Evolutionary conservation across 331 rosid genomes (phyloP).

Genomic region (Acacia concinna): DNA sequence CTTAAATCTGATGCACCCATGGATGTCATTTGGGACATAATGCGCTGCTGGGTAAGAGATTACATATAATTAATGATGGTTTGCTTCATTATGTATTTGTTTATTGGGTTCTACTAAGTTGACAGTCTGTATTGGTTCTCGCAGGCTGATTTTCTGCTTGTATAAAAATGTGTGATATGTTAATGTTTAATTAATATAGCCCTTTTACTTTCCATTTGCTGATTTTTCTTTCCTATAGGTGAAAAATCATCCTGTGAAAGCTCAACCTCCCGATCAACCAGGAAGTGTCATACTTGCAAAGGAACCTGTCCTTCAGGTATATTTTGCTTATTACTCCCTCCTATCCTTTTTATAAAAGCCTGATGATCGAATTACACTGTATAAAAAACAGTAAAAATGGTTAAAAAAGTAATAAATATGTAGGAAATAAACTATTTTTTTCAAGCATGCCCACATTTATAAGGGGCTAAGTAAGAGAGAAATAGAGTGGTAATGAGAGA

Average conservation of each 20-base stretch:
- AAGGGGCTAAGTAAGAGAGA: no score
- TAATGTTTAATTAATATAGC: neutral
- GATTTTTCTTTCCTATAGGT: slow-evolving; percentile 48
- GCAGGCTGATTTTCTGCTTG: slow-evolving; percentile 13
- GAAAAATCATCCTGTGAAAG: slow-evolving; percentile 88
- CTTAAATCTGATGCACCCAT: slow-evolving; percentile 98
- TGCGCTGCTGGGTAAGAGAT: slow-evolving; percentile 94
- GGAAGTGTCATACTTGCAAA: slow-evolving; percentile 91
- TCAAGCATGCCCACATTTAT: no score
- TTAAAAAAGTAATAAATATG: no score
- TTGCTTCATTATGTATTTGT: neutral
- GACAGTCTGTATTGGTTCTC: neutral
- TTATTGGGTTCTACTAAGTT: neutral
- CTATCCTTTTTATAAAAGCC: no score
- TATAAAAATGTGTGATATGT: neutral
- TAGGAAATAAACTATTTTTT: no score
- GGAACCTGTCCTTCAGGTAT: slow-evolving; percentile 91
- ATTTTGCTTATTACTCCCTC: slow-evolving; percentile 30
- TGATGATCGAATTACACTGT: no score
- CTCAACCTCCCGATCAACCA: slow-evolving; percentile 78
- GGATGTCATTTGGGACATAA: slow-evolving; percentile 96
- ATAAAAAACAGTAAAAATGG: no score
- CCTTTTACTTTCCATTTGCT: neutral
- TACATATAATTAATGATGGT: neutral
- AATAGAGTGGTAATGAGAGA: no score